Percentiles rank a stretch among this genome's conserved stretches.
Evolutionary conservation across 2,329 filamentous ascomycete genomes (phyloP).

Genomic region (Plectosphaerella cucumerina): DNA sequence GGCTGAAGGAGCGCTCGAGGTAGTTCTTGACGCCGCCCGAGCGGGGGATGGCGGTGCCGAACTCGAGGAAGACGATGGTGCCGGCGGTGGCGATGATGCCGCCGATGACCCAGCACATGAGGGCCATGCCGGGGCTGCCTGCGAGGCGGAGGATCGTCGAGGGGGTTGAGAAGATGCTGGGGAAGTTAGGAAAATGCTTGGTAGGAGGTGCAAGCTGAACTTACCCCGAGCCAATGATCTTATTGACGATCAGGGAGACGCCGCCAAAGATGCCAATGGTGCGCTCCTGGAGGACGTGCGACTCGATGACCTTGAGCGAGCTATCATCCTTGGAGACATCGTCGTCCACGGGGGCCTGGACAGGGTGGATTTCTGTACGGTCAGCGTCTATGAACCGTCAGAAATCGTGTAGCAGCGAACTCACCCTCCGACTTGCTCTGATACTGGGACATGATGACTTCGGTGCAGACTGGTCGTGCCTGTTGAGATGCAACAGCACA

Average conservation of each 20-base stretch:
- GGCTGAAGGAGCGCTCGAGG: conserved; percentile 16
- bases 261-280: conserved; percentile 17
- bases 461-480: no score
- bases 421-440: no score
- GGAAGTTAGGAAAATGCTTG: neutral
- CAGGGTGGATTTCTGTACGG: no score
- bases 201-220: neutral
- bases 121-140: conserved; percentile 17
- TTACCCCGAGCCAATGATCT: conserved; percentile 18
- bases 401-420: neutral
- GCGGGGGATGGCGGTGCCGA: conserved; percentile 16
- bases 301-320: conserved; percentile 4
- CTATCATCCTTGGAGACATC: conserved; percentile 4
- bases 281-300: conserved; percentile 11
- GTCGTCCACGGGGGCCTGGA: neutral
- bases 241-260: conserved; percentile 17
- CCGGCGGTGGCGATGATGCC: conserved; percentile 16
- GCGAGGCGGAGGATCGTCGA: conserved; percentile 15
- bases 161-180: conserved; percentile 18
- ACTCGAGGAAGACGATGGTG: conserved; percentile 17
- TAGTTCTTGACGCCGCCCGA: conserved; percentile 19
- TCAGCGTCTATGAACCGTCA: no score
- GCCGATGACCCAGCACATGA: conserved; percentile 18
- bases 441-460: no score
- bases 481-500: no score